Evolutionary conservation across 2,329 filamentous ascomycete species (phyloP), one percentile per base, ranked within the genome.

Genomic region (Colletotrichum noveboracense): DNA sequence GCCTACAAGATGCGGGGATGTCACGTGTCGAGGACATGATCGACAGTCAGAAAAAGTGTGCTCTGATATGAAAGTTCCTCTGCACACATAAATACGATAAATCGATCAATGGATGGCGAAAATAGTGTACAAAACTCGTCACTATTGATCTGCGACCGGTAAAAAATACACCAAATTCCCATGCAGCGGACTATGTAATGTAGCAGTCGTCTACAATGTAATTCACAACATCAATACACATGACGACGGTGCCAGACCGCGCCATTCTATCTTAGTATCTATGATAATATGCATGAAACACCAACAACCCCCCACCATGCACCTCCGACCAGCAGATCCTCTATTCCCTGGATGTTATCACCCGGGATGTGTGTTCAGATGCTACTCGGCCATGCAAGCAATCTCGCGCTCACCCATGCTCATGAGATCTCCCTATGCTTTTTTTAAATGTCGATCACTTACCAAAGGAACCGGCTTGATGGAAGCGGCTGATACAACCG

Each of bases 121-220:
- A 36, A 5, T 12, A 12, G 30, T 32, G 0, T 32, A 0, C 30
- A 32, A 32, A 4, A 3, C 30, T 32, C 30, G 30, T 12, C 30
- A 12, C 30, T 26, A 26, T 26, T 26, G 26, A 26, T 26, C 5
- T 38, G 36, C 38, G 18, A n/a, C 18, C 18, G 38, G 38, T 0
- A n/a, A 0, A 48, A n/a, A 48, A n/a, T 2, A 48, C 18, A 48
- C 3, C 1, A n/a, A n/a, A 7, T 12, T 43, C 0, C 0, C 38
- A 12, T 48, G 1, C 38, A n/a, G 12, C 3, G 0, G 38, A 12
- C 38, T n/a, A n/a, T 2, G 0, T 0, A n/a, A 48, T n/a, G 38
- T 7, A 48, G 18, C 18, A n/a, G 9, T 7, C 0, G 38, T 48
- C 38, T 48, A n/a, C 38, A 6, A 0, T 12, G 38, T n/a, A 48